phyloP scores from a whole-genome alignment of 768 basidiomycete species.

The Hortiboletus flavorubellus region DNA sequence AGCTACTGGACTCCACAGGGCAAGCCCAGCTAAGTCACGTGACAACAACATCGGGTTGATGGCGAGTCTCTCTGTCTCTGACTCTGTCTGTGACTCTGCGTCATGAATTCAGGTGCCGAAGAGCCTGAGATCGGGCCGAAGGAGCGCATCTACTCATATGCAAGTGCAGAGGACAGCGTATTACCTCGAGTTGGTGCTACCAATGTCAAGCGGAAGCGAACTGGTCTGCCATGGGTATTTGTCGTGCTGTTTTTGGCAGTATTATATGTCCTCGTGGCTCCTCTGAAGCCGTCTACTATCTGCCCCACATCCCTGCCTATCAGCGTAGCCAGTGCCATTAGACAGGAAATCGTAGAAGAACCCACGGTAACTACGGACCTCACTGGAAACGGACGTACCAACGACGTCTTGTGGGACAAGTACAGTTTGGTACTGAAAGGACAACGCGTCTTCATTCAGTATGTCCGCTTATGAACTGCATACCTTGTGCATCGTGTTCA shows the following conservation, averaged over 20 bases:
- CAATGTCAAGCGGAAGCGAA: constrained; percentile 2
- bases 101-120: constrained; percentile 2
- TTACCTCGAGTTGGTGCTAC: not conserved
- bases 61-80: too few relatives aligned
- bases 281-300: constrained; percentile 1
- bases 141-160: not conserved
- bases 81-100: too few relatives aligned
- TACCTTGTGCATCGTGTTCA: not conserved
- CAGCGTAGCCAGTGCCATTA: not conserved
- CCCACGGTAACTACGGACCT: constrained; percentile 5
- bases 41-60: too few relatives aligned
- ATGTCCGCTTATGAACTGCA: constrained; percentile 27
- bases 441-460: constrained; percentile 73
- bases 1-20: too few relatives aligned
- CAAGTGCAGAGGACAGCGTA: not conserved
- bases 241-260: constrained; percentile 9
- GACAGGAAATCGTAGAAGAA: not conserved
- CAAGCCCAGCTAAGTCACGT: too few relatives aligned
- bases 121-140: not conserved
- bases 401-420: constrained; percentile 56
- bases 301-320: constrained; percentile 10
- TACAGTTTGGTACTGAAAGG: constrained; percentile 68
- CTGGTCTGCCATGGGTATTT: constrained; percentile 13
- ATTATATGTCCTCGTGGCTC: constrained; percentile 17
- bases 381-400: constrained; percentile 33